Percentiles rank a stretch among this genome's conserved stretches.
These are phyloP conservation scores for Cephaloascus albidus DNA, from an alignment of 805 yeast species.

Conservation along the genomic window DNA sequence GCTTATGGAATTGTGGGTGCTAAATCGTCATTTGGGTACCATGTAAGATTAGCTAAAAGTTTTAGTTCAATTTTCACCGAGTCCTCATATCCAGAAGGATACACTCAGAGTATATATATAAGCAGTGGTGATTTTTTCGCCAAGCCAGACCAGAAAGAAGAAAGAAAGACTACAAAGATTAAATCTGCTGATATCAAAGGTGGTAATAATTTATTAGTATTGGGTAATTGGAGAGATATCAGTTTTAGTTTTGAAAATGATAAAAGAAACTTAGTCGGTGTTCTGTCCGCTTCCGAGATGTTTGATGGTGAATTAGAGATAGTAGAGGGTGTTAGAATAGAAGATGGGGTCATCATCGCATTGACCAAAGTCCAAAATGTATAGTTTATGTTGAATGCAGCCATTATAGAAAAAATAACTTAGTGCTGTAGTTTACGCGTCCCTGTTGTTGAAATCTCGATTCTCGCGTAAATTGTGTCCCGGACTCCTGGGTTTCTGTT, in stretches of 20 bases:
- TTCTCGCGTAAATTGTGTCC: no score
- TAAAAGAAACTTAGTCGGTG: constrained; percentile 37
- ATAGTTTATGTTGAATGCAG: no score
- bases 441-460: no score
- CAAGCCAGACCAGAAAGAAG: constrained; percentile 12
- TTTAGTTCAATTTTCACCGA: constrained; percentile 67
- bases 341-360: constrained; percentile 61
- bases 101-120: constrained; percentile 55
- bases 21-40: constrained; percentile 59
- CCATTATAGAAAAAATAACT: no score
- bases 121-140: constrained; percentile 58
- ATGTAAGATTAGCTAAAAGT: constrained; percentile 54
- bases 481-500: no score
- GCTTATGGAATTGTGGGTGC: constrained; percentile 64
- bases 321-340: constrained; percentile 51
- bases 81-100: constrained; percentile 54
- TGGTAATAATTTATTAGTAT: constrained; percentile 38
- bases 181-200: constrained; percentile 4
- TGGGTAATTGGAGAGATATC: constrained; percentile 56
- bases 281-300: constrained; percentile 47
- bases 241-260: constrained; percentile 44
- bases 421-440: no score
- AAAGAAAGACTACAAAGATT: constrained; percentile 16
- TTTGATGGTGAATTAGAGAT: constrained; percentile 56
- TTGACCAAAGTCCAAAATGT: constrained; percentile 24